Base-by-base conservation (phyloP, 352 stramenopile species). In the Phytopythium montanum region DNA sequence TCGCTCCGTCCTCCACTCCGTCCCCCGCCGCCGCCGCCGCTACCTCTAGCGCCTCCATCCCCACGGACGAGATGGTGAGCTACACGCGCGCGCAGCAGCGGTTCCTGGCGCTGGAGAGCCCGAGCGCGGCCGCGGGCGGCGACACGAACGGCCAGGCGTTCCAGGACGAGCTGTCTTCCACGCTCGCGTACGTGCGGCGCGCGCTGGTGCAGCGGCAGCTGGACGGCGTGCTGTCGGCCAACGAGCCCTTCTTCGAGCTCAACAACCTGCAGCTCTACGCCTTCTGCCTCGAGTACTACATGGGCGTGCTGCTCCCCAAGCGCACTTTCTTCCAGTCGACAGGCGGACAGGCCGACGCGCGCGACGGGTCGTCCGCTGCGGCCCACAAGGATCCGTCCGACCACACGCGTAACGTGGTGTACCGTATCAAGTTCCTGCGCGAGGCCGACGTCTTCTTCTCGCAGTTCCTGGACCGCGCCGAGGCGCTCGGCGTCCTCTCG, bases 201-300 rank as follows among this genome's bases (percentile, higher is more conserved):
- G 77, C 76, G 41, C 44, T 92, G 6, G 42, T 62, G 50, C 80
- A 90, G 66, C 81, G 84, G 5, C 75, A 88, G 51, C 55, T 74
- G 36, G 80, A 92, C 69, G 76, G 79, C 53, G 65, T 85, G 25
- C 70, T 94, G 29, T 87, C 79, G 6, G 57, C 73, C 33, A 92
- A 94, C 65, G 83, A 94, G 69, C 69, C 61, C 49, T 85, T 90
- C 55, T 87, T 90, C 48, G 87, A 96, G 69, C 72, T 96, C 44
- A 80, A 83, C 36, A 94, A 84, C 56, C 60, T 72, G 53, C 85
- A 96, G 65, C 76, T 96, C 21, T 91, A 94, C 53, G 86, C 81
- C 25, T 79, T 94, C 39, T 85, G 87, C 25, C 44, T 92, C 39
- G 84, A 95, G 56, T 94, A 85, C 66, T 93, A 90, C 65, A 56